Evolutionary conservation across 345 rosid genomes (phyloP), one percentile per base, ranked within the genome.

Genomic region (Brassica juncea): DNA sequence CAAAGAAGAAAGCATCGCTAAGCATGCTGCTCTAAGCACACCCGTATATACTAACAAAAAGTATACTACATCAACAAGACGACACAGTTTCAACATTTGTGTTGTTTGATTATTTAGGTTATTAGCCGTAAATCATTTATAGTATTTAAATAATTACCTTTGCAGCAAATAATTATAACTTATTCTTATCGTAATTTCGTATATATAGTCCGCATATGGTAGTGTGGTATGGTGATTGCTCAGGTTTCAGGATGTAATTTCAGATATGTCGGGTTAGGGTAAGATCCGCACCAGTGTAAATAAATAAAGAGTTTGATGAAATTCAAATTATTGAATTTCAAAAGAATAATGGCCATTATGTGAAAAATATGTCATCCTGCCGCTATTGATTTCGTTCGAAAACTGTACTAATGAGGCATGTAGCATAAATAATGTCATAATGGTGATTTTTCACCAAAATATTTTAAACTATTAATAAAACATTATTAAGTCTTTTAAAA

Each of bases 11-110:
- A 54, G 60, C 60, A 54, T 54, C 9, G 58, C 60, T 63, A 73
- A 73, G 68, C 42, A 62, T 73, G 76, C 60, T 28, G 49, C 54
- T 11, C 19, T 66, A 66, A 66, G 57, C 57, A 6, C 19, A 23
- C 19, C 4, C 32, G 21, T 8, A 9, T 11, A 11, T 32, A 71
- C 32, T 55, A 70, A 19, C 49, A 70, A 3, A 55, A 3, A 2
- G 14, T 16, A 32, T 11, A 19, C 35, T 31, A 57, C 19, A 19
- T 57, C 31, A 57, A 57, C 2, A 55, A 55, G 73, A 31, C 11
- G 31, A 57, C 14, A 58, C n/a, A 58, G 27, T 8, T 58, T 57
- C 30, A 58, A 60, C 3, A 11, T 27, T 60, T 8, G 34, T 12
- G 15, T 60, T 60, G 3, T 59, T 12, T 59, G 14, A 59, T 23